Evolutionary conservation across 139 green algal species (phyloP).

Genomic region (Deuterostichococcus epilithicus): DNA sequence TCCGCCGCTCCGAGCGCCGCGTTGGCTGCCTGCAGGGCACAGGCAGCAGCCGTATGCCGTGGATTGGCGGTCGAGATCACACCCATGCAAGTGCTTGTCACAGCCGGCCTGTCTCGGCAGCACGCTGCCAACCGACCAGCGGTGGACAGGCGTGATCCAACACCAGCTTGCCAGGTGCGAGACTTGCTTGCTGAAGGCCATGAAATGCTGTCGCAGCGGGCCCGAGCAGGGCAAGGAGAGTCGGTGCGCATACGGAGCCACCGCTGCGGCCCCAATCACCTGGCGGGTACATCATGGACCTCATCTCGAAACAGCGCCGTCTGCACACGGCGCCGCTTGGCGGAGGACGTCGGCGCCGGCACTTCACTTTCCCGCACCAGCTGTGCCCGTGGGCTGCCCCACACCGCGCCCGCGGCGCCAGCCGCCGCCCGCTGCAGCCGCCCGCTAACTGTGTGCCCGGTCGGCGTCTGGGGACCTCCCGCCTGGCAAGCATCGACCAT

Average conservation of each 20-base stretch:
- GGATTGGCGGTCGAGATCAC: no score
- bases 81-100: no score
- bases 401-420: background rate
- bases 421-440: slow-evolving; percentile 6
- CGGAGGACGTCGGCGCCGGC: background rate
- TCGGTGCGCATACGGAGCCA: no score
- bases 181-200: no score
- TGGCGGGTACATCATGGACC: background rate
- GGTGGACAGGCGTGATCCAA: background rate
- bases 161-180: background rate
- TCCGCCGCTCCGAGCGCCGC: slow-evolving; percentile 48
- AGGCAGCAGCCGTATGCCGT: background rate
- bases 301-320: background rate
- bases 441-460: slow-evolving; percentile 1
- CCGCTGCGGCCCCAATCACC: background rate
- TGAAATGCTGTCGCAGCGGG: no score
- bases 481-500: background rate
- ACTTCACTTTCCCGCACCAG: background rate
- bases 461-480: no score
- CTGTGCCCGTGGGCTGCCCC: background rate
- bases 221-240: no score
- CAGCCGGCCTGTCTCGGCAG: no score
- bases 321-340: slow-evolving; percentile 2
- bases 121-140: no score
- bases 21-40: slow-evolving; percentile 16